phyloP scores from a whole-genome alignment of 1,284 basidiomycete genomes.

The Boletus austroedulis region DNA sequence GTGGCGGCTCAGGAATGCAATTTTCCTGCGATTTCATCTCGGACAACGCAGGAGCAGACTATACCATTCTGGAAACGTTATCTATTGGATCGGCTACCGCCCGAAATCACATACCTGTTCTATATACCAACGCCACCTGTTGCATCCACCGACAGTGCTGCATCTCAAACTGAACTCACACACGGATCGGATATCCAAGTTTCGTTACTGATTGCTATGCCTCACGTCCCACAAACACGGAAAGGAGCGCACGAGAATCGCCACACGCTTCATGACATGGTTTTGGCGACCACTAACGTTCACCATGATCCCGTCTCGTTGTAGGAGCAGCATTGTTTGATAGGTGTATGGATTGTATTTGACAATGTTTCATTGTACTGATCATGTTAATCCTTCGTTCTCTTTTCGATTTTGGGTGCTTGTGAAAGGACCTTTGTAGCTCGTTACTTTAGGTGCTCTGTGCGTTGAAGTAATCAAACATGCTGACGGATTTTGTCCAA shows the following conservation, averaged over 20 bases:
- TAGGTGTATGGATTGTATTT: conserved; percentile 11
- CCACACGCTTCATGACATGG: conserved; percentile 20
- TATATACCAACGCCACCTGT: conserved; percentile 12
- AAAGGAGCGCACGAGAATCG: not conserved
- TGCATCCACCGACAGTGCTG: not conserved
- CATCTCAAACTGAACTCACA: conserved; percentile 5
- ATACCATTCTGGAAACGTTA: conserved; percentile 23
- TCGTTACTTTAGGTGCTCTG: not conserved
- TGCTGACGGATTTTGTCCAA: not conserved
- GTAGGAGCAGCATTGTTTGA: conserved; percentile 7
- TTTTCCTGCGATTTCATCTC: not conserved
- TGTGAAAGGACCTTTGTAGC: not conserved
- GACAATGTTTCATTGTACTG: conserved; percentile 11
- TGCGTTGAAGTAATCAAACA: conserved; percentile 1
- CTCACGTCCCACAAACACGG: conserved; percentile 9
- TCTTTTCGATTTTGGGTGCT: not conserved
- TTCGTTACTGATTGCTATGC: conserved; percentile 32
- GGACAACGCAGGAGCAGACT: conserved; percentile 1
- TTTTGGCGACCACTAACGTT: conserved; percentile 26
- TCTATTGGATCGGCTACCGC: conserved; percentile 19
- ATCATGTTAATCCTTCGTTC: conserved; percentile 5
- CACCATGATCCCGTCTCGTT: conserved; percentile 8
- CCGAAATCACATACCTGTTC: conserved; percentile 33
- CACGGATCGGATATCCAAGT: conserved; percentile 29
- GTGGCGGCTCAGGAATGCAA: conserved; percentile 19